A percentile compares a stretch with the other conserved stretches of the same genome.
These are phyloP conservation scores for Globisporangium acanthophoron DNA, from an alignment of 352 stramenopile genomes.

Conservation along the genomic window DNA sequence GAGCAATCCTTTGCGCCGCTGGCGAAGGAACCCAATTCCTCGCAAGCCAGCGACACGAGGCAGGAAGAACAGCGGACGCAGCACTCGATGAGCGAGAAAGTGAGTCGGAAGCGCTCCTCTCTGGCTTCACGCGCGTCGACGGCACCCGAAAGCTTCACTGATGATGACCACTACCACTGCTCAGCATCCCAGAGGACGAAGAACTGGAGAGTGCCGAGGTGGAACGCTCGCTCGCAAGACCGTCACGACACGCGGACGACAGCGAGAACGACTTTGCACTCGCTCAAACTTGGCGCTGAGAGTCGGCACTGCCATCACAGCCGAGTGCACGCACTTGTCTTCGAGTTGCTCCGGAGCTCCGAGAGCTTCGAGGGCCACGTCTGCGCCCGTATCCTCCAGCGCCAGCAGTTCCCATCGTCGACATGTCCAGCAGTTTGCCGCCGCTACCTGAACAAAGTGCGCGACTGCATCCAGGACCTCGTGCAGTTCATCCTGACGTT, in stretches of 20 bases:
- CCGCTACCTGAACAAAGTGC: constrained; percentile 24
- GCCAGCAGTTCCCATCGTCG: neutral
- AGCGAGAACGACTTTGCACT: neutral
- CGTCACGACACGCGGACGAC: neutral
- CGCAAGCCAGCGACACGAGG: neutral
- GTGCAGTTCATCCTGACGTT: constrained; percentile 31
- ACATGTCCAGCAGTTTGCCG: neutral
- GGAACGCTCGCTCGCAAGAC: neutral
- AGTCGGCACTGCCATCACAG: neutral
- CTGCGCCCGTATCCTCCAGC: constrained; percentile 17
- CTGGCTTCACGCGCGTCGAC: neutral
- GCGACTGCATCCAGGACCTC: constrained; percentile 27
- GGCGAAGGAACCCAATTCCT: neutral
- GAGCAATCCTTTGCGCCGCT: neutral
- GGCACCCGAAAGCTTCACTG: neutral
- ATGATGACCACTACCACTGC: neutral
- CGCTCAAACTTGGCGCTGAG: neutral
- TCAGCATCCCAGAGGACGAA: neutral
- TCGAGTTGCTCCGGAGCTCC: constrained; percentile 12
- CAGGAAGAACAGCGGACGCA: neutral
- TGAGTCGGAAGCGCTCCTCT: neutral
- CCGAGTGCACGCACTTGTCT: constrained; percentile 11
- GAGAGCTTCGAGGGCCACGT: constrained; percentile 25
- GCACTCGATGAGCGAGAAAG: neutral
- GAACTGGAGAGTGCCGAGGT: neutral